Base-by-base conservation (phyloP, 2,329 filamentous ascomycete genomes). In the Aureobasidium pullulans region DNA sequence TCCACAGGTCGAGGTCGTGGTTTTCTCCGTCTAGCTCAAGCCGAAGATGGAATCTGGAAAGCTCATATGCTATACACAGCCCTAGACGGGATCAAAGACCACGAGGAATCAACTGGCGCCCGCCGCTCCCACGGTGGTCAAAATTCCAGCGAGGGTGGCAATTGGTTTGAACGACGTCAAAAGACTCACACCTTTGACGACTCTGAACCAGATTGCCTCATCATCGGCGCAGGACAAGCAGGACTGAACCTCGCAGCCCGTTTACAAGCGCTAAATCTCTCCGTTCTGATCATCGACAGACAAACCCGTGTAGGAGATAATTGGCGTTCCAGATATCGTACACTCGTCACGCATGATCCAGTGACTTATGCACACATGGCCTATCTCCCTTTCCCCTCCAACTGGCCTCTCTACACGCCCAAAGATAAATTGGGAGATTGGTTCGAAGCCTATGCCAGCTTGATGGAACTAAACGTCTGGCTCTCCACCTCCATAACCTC, bases 401-500 rank as follows among this genome's bases (percentile, higher is more conserved):
- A 79, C 56, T 89, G 86, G 86, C 86, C 86, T 3, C 71, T 86
- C 15, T 89, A 87, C 69, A 87, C 85, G 0, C 84, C 85, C 5
- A 89, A 88, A 67, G 85, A 89, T 69, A 89, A 89, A 66, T 74
- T 88, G 0, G 86, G 78, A 1, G 83, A 87, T 44, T 89, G 83
- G 72, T 84, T 89, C 62, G 85, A 88, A 63, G 74, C 79, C 0
- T 89, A 89, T 63, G 85, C 80, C 0, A 79, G 75, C 5, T 70
- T 83, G 0, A 75, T 89, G n/a, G 86, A 89, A 64, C 77, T 89
- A 42, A 86, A 88, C 62, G 79, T 87, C 29, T 88, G 85, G 86
- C 81, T 76, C 0, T 72, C 70, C 10, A 83, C 83, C 0, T 77
- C 73, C 1, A 64, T 88, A 0, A 69, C 67, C 1, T 70, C 73